Percentiles rank a stretch among this genome's conserved stretches.
These are phyloP conservation scores for Platanthera zijinensis DNA, from an alignment of 106 monocot genomes.

Conservation along the genomic window DNA sequence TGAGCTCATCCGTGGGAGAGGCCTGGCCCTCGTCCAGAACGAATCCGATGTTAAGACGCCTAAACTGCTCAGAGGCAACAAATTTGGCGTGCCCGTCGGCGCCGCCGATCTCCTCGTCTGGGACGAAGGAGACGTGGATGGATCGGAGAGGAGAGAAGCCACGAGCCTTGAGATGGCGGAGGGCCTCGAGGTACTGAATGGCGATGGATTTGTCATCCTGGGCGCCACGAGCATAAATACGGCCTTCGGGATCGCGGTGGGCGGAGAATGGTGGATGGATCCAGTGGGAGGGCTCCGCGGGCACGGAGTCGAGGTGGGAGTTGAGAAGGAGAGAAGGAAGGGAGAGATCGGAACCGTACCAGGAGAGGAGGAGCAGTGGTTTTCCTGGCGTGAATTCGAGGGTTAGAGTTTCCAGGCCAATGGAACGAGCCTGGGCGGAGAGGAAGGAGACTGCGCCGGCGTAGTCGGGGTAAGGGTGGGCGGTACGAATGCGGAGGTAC, in stretches of 20 bases:
- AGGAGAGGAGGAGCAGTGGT: conserved; percentile 64
- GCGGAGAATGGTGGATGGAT: conserved; percentile 77
- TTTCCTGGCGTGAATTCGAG: conserved; percentile 54
- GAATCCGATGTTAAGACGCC: conserved; percentile 65
- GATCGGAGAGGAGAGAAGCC: conserved; percentile 59
- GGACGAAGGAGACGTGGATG: conserved; percentile 74
- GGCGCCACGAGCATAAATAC: conserved; percentile 82
- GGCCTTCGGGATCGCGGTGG: conserved; percentile 43
- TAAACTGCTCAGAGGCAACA: conserved; percentile 54
- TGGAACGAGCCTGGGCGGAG: conserved; percentile 33
- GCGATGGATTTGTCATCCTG: conserved; percentile 96
- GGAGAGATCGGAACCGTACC: conserved; percentile 51
- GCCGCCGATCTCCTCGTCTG: conserved; percentile 92
- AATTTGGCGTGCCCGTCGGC: conserved; percentile 49
- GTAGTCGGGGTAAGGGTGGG: conserved; percentile 85
- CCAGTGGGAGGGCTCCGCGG: conserved; percentile 60
- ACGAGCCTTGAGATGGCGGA: conserved; percentile 40
- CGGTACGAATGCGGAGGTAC: conserved; percentile 84
- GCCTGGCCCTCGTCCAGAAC: conserved; percentile 94
- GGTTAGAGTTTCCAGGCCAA: conserved; percentile 29
- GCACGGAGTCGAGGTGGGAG: conserved; percentile 87
- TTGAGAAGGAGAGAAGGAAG: conserved; percentile 92
- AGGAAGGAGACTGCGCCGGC: conserved; percentile 64
- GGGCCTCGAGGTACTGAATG: conserved; percentile 78
- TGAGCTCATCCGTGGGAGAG: conserved; percentile 63